Evolutionary conservation across 2,329 filamentous ascomycete species (phyloP).

Genomic region (Phialophora chinensis): DNA sequence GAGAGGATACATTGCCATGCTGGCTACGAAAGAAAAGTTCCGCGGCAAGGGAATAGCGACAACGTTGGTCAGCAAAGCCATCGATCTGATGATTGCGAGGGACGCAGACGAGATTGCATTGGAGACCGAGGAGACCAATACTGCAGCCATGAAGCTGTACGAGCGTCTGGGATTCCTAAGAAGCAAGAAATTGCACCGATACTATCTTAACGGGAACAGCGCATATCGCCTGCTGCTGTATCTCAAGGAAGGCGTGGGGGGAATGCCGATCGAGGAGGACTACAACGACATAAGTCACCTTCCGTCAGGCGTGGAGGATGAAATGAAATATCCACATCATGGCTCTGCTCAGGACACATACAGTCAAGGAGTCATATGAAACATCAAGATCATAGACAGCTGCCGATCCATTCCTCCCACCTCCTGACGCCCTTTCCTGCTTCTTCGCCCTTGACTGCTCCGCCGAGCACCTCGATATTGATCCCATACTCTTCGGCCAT

Average conservation of each 20-base stretch:
- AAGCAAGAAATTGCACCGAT: conserved; percentile 90
- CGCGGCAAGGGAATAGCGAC: conserved; percentile 88
- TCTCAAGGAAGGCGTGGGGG: conserved; percentile 66
- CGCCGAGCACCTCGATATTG: conserved; percentile 76
- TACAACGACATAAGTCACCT: conserved; percentile 30
- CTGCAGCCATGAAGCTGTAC: conserved; percentile 87
- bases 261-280: conserved; percentile 49
- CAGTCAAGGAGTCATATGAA: conserved; percentile 30
- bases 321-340: conserved; percentile 26
- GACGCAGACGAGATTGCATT: conserved; percentile 93
- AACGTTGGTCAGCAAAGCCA: conserved; percentile 82
- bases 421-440: conserved; percentile 74
- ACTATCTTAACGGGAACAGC: conserved; percentile 95
- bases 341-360: conserved; percentile 21
- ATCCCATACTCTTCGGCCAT: conserved; percentile 80
- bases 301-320: conserved; percentile 35
- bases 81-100: conserved; percentile 84
- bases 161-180: conserved; percentile 89
- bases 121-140: conserved; percentile 94
- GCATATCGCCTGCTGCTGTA: conserved; percentile 88
- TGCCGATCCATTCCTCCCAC: conserved; percentile 92
- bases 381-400: conserved; percentile 63
- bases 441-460: conserved; percentile 65
- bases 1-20: conserved; percentile 97
- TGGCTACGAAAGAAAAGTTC: conserved; percentile 82